Percentiles rank a stretch among this genome's conserved stretches.
Conservation (phyloP, 108 stramenopile species). For the Conticribra guillardii region DNA sequence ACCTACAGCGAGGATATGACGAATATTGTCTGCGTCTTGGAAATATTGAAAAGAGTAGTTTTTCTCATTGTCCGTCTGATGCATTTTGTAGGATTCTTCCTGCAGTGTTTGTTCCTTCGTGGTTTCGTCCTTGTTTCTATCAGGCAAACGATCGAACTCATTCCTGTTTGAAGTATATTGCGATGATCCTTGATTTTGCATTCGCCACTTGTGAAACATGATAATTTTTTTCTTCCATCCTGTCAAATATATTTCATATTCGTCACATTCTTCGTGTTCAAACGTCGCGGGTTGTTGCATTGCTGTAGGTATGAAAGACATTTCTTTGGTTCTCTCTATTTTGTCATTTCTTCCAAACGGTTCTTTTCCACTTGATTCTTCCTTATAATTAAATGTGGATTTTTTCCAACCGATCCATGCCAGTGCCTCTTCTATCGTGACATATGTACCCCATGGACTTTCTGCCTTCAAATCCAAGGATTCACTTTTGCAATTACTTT, state of each 20-base stretch:
- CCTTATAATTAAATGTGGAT: not conserved
- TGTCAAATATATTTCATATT: conserved; percentile 14
- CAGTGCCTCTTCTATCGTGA: conserved; percentile 59
- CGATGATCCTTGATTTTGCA: not conserved
- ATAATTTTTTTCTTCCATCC: conserved; percentile 24
- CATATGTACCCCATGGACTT: conserved; percentile 78
- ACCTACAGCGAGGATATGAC: conserved; percentile 49
- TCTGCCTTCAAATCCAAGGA: conserved; percentile 3
- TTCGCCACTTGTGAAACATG: conserved; percentile 4
- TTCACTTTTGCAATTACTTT: not conserved
- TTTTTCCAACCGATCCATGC: conserved; percentile 40
- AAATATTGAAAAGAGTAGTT: too few species aligned
- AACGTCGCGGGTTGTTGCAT: too few species aligned
- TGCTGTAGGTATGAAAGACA: too few species aligned
- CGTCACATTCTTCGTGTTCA: not conserved
- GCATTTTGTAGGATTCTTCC: too few species aligned
- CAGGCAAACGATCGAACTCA: too few species aligned
- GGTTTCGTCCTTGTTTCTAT: too few species aligned
- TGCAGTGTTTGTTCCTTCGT: too few species aligned
- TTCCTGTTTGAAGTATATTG: too few species aligned
- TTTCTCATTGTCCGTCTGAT: not conserved
- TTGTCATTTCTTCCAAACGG: too few species aligned
- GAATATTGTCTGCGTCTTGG: conserved; percentile 24
- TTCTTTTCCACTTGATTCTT: not conserved
- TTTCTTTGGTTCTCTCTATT: too few species aligned